phyloP scores from a whole-genome alignment of 2,329 filamentous ascomycete species.

The Xylaria sp. region DNA sequence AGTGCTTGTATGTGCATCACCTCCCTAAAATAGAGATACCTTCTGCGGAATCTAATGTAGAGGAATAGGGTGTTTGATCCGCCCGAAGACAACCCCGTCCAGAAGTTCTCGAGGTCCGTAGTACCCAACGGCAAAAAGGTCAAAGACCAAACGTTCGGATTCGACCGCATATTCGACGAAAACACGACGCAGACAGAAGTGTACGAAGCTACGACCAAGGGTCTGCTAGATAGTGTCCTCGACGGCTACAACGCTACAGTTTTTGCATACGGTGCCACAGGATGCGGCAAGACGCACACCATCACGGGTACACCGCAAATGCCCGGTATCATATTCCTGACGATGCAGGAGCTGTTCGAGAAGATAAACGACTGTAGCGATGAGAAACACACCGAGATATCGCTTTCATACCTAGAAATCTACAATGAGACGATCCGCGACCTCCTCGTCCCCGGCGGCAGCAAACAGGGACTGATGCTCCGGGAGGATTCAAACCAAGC shows the following conservation, averaged over 20 bases:
- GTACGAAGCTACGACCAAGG: slow-evolving; percentile 91
- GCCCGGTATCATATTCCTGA: slow-evolving; percentile 97
- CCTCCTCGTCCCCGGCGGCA: slow-evolving; percentile 84
- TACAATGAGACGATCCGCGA: slow-evolving; percentile 99
- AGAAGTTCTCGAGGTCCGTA: slow-evolving; percentile 85
- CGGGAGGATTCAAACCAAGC: slow-evolving; percentile 94
- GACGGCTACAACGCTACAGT: slow-evolving; percentile 99
- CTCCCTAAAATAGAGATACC: not conserved
- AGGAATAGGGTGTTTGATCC: slow-evolving; percentile 87
- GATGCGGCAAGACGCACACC: slow-evolving; percentile 98
- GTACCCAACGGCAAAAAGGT: slow-evolving; percentile 88
- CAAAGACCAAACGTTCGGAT: slow-evolving; percentile 97
- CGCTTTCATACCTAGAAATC: slow-evolving; percentile 95
- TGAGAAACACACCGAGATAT: slow-evolving; percentile 90
- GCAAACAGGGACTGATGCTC: slow-evolving; percentile 87
- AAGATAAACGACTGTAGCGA: slow-evolving; percentile 87
- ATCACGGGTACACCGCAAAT: slow-evolving; percentile 93
- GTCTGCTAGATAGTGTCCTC: slow-evolving; percentile 91
- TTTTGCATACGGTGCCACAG: slow-evolving; percentile 97
- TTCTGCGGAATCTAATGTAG: not conserved
- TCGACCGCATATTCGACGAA: slow-evolving; percentile 97
- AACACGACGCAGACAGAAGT: slow-evolving; percentile 92
- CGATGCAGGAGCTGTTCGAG: slow-evolving; percentile 99
- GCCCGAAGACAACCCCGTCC: slow-evolving; percentile 92
- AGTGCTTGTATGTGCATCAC: slow-evolving; percentile 79